Evolutionary conservation across 805 yeast genomes (phyloP), one percentile per base, ranked within the genome.

Genomic region (Zygoascus ofunaensis): DNA sequence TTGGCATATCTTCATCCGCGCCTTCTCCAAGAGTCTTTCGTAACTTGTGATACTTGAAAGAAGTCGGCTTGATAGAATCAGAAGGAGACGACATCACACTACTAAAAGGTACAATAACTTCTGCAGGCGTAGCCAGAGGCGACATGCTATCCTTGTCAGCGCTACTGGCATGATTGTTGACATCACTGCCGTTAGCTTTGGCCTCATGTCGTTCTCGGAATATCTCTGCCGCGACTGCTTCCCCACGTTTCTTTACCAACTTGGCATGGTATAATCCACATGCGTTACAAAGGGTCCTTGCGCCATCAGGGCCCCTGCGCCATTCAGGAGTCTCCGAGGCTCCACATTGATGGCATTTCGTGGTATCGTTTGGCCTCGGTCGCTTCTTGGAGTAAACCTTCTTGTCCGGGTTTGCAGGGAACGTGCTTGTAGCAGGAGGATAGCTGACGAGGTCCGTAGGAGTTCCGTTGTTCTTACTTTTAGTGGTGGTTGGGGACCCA

Each of bases 291-390:
- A 84, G 62, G 0, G 87, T 80, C 34, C 87, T 66, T 12, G 77
- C 76, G 2, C 92, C 94, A 43, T 74, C 73, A 1, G 94, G 92
- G 0, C 92, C 92, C 38, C 81, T 71, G 44, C 94, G 65, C 94
- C 94, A 84, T 60, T 84, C 92, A 0, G 92, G 92, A 0, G 94
- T 82, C 38, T 74, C 76, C 5, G 57, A 62, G 3, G 72, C 67
- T n/a, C 69, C 71, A 54, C 84, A 79, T 47, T 73, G 70, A 35
- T 66, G 68, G 52, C 75, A 70, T 22, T 45, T 44, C 19, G 55
- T 49, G 7, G 37, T 48, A 36, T 53, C 58, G 7, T 46, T 24
- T 19, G 44, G 45, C 21, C 48, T 49, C 14, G 44, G 39, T 20
- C 54, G 43, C 43, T 46, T 47, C 44, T 43, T 47, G 34, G 30